Base-by-base conservation (phyloP, 1,284 basidiomycete genomes). In the Heliocybe sulcata region DNA sequence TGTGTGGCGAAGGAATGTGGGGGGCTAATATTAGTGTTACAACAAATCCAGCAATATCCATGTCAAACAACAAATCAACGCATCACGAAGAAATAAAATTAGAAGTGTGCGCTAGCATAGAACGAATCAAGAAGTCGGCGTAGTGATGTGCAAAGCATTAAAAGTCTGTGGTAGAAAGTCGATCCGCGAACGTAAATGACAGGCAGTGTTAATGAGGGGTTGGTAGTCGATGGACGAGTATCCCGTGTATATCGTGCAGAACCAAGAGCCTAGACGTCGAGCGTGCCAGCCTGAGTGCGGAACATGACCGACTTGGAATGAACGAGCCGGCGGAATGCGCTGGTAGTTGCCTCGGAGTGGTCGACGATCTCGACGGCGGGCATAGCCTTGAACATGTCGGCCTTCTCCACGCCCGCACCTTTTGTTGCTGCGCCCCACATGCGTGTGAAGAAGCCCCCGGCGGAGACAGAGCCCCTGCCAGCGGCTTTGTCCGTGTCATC, bases 351-450 rank as follows among this genome's bases (percentile, higher is more conserved):
- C 59, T 72, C 72, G 55, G 67, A 59, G 61, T 68, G 60, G 57
- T 69, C 65, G 57, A 70, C 58, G 8, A 65, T 61, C 53, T 29
- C 47, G 11, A 29, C 27, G 63, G 60, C 45, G 62, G 65, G 8
- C 58, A 65, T n/a, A 60, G 60, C 60, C 54, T 72, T 61, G 47
- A 49, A 22, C 61, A 60, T 56, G 61, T 66, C 50, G 54, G 60
- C 57, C 59, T 68, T 65, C 51, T 73, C 69, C 60, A 69, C 68
- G 52, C 70, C 65, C 58, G 75, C 73, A n/a, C 68, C 65, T 61
- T 79, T 78, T 45, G 71, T 75, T 53, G 77, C 77, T 20, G 77
- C 77, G 49, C 76, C 82, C 78, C 83, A 85, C 81, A 86, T 83
- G 29, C 83, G 74, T 59, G 80, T 83, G 49, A 86, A 70, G 65